Conservation (phyloP, 2,329 filamentous ascomycete species). For the Ambrosiella xylebori region DNA sequence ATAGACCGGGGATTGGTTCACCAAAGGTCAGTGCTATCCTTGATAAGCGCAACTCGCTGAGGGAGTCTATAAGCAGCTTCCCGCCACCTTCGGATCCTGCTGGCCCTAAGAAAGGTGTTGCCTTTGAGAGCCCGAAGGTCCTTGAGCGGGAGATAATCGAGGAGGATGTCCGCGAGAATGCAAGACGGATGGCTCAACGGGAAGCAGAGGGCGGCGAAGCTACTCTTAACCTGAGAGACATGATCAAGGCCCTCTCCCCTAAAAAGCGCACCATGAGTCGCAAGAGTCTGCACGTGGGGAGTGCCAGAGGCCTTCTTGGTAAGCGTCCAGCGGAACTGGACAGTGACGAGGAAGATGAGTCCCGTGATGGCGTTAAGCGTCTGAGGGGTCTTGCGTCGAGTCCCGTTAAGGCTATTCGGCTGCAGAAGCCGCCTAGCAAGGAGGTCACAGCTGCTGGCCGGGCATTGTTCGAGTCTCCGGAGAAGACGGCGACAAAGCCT, state of each 20-base stretch:
- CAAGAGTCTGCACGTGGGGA: constrained; percentile 62
- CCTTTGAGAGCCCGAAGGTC: constrained; percentile 47
- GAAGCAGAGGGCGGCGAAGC: constrained; percentile 36
- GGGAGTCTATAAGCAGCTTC: constrained; percentile 26
- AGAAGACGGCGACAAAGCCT: constrained; percentile 28
- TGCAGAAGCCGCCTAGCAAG: constrained; percentile 52
- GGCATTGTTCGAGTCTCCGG: constrained; percentile 29
- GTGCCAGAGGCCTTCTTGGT: constrained; percentile 54
- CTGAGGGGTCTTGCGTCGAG: constrained; percentile 56
- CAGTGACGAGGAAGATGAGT: constrained; percentile 40
- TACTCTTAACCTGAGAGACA: constrained; percentile 52
- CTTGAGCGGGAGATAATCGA: constrained; percentile 40
- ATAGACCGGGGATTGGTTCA: constrained; percentile 55
- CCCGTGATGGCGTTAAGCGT: constrained; percentile 46
- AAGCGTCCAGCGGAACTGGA: constrained; percentile 60
- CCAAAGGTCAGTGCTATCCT: constrained; percentile 55
- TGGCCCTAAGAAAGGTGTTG: constrained; percentile 32
- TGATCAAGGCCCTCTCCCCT: constrained; percentile 63
- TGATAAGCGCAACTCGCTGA: constrained; percentile 53
- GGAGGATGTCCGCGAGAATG: constrained; percentile 44
- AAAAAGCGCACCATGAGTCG: constrained; percentile 52
- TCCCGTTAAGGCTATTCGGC: constrained; percentile 56
- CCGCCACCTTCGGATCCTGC: not conserved
- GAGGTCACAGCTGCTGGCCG: constrained; percentile 48
- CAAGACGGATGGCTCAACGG: constrained; percentile 36